phyloP scores from a whole-genome alignment of 1,139 yeast genomes.

The Meyerozyma guilliermondii region DNA sequence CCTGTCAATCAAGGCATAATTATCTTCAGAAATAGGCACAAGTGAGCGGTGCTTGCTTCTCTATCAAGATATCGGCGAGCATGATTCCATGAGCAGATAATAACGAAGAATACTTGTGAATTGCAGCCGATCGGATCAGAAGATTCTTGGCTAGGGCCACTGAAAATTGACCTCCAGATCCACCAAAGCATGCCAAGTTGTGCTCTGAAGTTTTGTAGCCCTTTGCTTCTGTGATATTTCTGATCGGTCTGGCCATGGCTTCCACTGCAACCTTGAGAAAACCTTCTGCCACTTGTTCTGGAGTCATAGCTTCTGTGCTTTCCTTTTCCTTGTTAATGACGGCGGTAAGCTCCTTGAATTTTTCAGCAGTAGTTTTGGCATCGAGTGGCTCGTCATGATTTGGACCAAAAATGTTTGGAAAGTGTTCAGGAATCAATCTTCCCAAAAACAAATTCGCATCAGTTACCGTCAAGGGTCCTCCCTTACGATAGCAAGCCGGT shows the following conservation, averaged over 20 bases:
- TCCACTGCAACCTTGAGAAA: slow-evolving; percentile 52
- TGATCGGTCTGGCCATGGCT: slow-evolving; percentile 52
- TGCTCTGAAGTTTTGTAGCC: slow-evolving; percentile 44
- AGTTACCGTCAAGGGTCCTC: slow-evolving; percentile 44
- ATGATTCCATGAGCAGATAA: slow-evolving; percentile 55
- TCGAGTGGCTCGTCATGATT: slow-evolving; percentile 38
- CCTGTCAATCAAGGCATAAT: slow-evolving; percentile 17
- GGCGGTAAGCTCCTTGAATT: slow-evolving; percentile 28
- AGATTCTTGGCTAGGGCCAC: slow-evolving; percentile 46
- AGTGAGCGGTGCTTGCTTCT: slow-evolving; percentile 55
- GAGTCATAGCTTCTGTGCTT: slow-evolving; percentile 18
- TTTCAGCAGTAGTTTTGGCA: slow-evolving; percentile 22
- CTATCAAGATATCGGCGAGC: slow-evolving; percentile 58
- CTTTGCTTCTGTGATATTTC: slow-evolving; percentile 51
- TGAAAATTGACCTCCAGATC: slow-evolving; percentile 58
- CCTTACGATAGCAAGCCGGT: slow-evolving; percentile 43
- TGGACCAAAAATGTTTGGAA: slow-evolving; percentile 42
- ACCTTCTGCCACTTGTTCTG: slow-evolving; percentile 49
- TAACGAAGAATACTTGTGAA: slow-evolving; percentile 50
- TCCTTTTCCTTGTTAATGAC: slow-evolving; percentile 26
- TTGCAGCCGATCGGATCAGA: slow-evolving; percentile 40
- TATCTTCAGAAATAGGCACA: slow-evolving; percentile 18
- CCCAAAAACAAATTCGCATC: slow-evolving; percentile 43
- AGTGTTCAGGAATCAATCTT: slow-evolving; percentile 34
- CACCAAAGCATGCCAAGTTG: slow-evolving; percentile 51